These are phyloP conservation scores for Chimonanthus salicifolius DNA, from an alignment of 164 flowering plant genomes.

Conservation along the genomic window DNA sequence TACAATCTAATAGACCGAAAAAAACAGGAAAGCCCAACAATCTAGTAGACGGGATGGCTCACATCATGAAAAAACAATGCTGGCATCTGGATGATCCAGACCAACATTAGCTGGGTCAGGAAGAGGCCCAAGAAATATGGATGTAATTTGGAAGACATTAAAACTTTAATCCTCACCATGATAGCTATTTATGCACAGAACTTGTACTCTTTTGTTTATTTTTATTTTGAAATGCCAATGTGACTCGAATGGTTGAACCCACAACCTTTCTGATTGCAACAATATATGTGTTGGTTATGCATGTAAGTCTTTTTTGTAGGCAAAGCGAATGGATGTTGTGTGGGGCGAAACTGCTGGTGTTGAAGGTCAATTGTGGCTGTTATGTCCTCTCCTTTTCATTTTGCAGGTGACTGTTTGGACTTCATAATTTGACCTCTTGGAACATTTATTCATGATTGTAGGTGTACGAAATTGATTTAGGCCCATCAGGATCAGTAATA, in stretches of 20 bases:
- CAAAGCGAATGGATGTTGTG: slow-evolving; percentile 97
- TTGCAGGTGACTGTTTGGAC: slow-evolving; percentile 61
- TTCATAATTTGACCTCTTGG: neutral
- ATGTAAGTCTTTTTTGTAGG: slow-evolving; percentile 37
- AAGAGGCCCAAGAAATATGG: no score
- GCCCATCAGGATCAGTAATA: neutral
- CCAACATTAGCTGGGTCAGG: no score
- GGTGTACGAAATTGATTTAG: neutral
- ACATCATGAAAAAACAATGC: no score
- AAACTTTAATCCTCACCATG: neutral
- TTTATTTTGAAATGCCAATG: neutral
- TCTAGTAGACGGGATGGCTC: no score
- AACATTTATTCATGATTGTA: neutral
- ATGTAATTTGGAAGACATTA: no score
- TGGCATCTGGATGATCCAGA: no score
- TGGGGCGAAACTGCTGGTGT: slow-evolving; percentile 99
- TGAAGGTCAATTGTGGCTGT: slow-evolving; percentile 81
- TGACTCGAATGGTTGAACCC: neutral
- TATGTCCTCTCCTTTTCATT: slow-evolving; percentile 77
- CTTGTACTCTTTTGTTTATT: neutral
- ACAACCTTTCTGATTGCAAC: neutral
- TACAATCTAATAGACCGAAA: no score
- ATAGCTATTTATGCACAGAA: neutral
- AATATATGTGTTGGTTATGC: neutral
- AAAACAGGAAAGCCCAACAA: no score